Percentiles rank a stretch among this genome's conserved stretches.
Evolutionary conservation across 2,329 filamentous ascomycete species (phyloP).

Genomic region (Exophiala aquamarina): DNA sequence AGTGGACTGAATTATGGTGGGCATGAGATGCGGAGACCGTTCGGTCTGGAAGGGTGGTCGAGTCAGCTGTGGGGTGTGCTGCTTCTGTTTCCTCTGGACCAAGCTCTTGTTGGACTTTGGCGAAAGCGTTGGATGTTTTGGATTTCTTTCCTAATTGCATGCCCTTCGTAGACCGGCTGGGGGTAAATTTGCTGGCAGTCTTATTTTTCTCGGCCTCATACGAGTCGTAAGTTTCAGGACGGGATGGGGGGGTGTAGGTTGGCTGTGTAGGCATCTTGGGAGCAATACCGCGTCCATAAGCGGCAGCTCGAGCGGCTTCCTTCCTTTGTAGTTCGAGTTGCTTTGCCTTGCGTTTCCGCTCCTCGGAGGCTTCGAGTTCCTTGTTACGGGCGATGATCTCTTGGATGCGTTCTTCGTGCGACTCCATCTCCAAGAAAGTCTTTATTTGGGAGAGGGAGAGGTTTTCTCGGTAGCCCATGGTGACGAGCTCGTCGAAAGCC

Average conservation of each 20-base stretch:
- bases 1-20: constrained; percentile 53
- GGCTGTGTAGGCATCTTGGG: constrained; percentile 81
- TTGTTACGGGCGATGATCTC: constrained; percentile 99
- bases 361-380: constrained; percentile 95
- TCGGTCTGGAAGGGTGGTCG: constrained; percentile 51
- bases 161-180: constrained; percentile 80
- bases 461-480: constrained; percentile 93
- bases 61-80: constrained; percentile 45
- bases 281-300: constrained; percentile 54
- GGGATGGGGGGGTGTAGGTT: constrained; percentile 78
- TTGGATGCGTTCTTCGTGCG: constrained; percentile 97
- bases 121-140: constrained; percentile 96
- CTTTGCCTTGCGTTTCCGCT: constrained; percentile 97
- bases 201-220: constrained; percentile 99
- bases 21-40: constrained; percentile 42
- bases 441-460: constrained; percentile 96
- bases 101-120: constrained; percentile 87
- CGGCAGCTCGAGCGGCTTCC: constrained; percentile 76
- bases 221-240: constrained; percentile 77
- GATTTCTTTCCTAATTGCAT: constrained; percentile 99
- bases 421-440: constrained; percentile 99
- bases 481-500: constrained; percentile 96
- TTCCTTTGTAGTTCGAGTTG: constrained; percentile 99
- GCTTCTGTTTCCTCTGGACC: constrained; percentile 60
- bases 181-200: constrained; percentile 65